Evolutionary conservation across 768 basidiomycete species (phyloP).

Genomic region (Leccinum pellstonianum): DNA sequence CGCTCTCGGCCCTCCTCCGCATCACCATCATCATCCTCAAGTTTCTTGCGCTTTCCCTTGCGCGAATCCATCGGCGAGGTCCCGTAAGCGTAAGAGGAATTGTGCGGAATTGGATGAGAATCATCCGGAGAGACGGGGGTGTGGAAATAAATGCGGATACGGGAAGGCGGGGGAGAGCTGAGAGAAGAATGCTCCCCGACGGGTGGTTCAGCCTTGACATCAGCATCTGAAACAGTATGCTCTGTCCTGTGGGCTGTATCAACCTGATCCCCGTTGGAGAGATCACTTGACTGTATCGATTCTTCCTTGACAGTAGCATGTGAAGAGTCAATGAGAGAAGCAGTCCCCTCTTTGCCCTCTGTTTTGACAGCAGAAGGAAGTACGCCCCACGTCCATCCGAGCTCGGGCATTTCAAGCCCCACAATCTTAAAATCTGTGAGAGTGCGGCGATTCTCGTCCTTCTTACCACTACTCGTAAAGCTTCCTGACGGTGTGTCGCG

Average conservation of each 20-base stretch:
- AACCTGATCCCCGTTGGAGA: conserved; percentile 18
- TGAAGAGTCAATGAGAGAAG: conserved; percentile 32
- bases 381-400: conserved; percentile 86
- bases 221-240: conserved; percentile 26
- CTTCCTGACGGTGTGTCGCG: conserved; percentile 51
- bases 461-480: conserved; percentile 61
- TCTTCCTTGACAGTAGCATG: conserved; percentile 35
- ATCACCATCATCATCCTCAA: conserved; percentile 86
- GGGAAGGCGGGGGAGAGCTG: conserved; percentile 60
- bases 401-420: conserved; percentile 78
- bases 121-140: conserved; percentile 84
- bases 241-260: conserved; percentile 23
- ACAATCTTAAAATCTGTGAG: conserved; percentile 98
- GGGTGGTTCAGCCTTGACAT: conserved; percentile 33
- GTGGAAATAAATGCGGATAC: conserved; percentile 90
- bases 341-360: conserved; percentile 38
- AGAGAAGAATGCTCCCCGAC: conserved; percentile 31
- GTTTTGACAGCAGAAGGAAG: conserved; percentile 40
- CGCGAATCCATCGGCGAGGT: conserved; percentile 55
- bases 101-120: conserved; percentile 69
- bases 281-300: conserved; percentile 23
- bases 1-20: conserved; percentile 67
- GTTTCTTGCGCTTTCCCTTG: conserved; percentile 86
- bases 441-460: conserved; percentile 86
- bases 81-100: conserved; percentile 39